Base-by-base conservation (phyloP, 1,139 yeast genomes). In the Spathaspora sp. region DNA sequence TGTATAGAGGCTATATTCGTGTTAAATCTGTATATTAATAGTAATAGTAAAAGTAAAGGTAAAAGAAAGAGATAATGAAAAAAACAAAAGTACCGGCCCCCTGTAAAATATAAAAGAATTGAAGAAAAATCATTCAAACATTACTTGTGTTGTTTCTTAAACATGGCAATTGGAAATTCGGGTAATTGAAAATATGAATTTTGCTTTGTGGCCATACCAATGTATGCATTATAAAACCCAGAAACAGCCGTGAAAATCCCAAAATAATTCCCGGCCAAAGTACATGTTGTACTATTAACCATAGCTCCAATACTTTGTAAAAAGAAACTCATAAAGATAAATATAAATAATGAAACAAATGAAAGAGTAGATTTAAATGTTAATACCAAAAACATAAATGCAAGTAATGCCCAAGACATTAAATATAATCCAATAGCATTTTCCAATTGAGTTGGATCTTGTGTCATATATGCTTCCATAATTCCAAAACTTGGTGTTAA, bases 231-330 rank as follows among this genome's bases (percentile, higher is more conserved):
- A 23, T 43, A 47, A 11, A 43, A 42, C 10, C 52, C 52, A 27
- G 42, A 4, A 9, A 27, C 29, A 6, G 48, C 84, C 15, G 89
- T 80, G 24, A 86, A 63, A 11, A 87, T 63, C 18, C 95, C 95
- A 45, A 84, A 62, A 37, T 81, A 81, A 53, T 95, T 95, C 26
- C 84, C 95, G 10, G 89, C 91, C 55, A 70, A 78, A 43, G 72
- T 70, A 46, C 62, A 48, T 23, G 59, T 56, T 16, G 56, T 49
- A 27, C 57, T 67, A 11, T 60, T 65, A 24, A 68, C 64, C 50
- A 74, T 61, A 29, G 63, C 60, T 2, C 70, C 70, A 44, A 62
- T 67, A 15, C 75, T 70, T 56, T 67, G 67, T 40, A 72, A 53
- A 33, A 70, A 53, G 53, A 70, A 67, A 46, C 70, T 65, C 54